A percentile compares a stretch with the other conserved stretches of the same genome.
Conservation (phyloP, 2,329 filamentous ascomycete genomes). For the Fusarium annulatum region DNA sequence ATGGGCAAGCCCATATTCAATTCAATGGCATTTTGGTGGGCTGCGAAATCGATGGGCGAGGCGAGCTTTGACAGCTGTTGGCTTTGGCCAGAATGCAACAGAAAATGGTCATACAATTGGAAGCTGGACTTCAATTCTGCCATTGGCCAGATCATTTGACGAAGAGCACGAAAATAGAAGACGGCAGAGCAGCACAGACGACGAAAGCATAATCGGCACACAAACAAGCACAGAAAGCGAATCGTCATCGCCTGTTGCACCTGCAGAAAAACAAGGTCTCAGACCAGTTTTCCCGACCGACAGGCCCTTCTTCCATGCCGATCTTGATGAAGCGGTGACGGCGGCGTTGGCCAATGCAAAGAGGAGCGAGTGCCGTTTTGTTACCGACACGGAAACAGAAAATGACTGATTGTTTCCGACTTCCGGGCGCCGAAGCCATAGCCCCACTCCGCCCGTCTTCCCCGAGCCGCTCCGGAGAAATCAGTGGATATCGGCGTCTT, state of each 20-base stretch:
- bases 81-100: constrained; percentile 62
- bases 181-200: neutral
- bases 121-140: constrained; percentile 51
- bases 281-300: constrained; percentile 54
- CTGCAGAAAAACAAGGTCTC: neutral
- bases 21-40: constrained; percentile 66
- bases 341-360: constrained; percentile 36
- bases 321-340: constrained; percentile 57
- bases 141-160: constrained; percentile 44
- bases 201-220: constrained; percentile 1
- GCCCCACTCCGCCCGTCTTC: neutral
- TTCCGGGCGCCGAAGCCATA: neutral
- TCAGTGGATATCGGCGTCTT: constrained; percentile 11
- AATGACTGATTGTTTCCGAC: constrained; percentile 7
- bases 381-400: neutral
- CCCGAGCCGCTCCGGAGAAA: neutral
- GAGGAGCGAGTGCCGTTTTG: constrained; percentile 13
- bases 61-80: constrained; percentile 64
- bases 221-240: constrained; percentile 7
- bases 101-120: constrained; percentile 43
- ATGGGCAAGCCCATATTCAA: constrained; percentile 59
- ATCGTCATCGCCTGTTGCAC: neutral
- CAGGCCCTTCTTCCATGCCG: constrained; percentile 61
- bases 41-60: constrained; percentile 68
- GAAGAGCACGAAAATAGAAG: neutral